Base-by-base conservation (phyloP, 495 filamentous ascomycete genomes). In the Xylaria castorea region DNA sequence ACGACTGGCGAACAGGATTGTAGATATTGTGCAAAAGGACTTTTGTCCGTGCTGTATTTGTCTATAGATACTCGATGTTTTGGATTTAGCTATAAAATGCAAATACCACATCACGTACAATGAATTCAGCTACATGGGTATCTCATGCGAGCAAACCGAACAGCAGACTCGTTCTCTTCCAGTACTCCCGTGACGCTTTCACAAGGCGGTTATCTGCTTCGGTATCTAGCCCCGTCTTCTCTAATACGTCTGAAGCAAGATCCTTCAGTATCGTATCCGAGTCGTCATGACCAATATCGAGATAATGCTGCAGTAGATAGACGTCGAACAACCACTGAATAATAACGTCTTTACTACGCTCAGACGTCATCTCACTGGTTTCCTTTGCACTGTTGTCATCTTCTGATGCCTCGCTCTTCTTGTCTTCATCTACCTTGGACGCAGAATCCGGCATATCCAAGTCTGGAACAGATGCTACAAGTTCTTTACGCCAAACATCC, bases 261-360 rank as follows among this genome's bases (percentile, higher is more conserved):
- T 78, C 79, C 73, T 81, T 79, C 55, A 92, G 77, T 25, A 53
- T 66, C 60, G 82, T 80, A 25, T 83, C 77, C 4, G 80, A 75
- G 1, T 75, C 70, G n/a, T 69, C 74, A 18, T 75, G 50, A 27
- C 46, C 46, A 16, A 75, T 46, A 16, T 73, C 74, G 8, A 85
- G 73, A 72, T 82, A 85, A n/a, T 79, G 74, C 22, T 86, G 80
- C 18, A 98, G 84, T 71, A 94, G 92, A 40, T 88, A 73, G 9
- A 91, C 80, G 77, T 99, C 96, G 74, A 97, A 96, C 27, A 95
- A 84, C 61, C 91, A 86, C 75, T 98, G 96, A 7, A 91, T 86
- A 12, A 89, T 85, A 74, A 88, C 82, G 65, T 92, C 90, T 4
- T 79, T 84, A 9, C 74, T 80, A 27, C 83, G 77, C 44, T 80